Base-by-base conservation (phyloP, 768 basidiomycete genomes). In the Royoungia palumana region DNA sequence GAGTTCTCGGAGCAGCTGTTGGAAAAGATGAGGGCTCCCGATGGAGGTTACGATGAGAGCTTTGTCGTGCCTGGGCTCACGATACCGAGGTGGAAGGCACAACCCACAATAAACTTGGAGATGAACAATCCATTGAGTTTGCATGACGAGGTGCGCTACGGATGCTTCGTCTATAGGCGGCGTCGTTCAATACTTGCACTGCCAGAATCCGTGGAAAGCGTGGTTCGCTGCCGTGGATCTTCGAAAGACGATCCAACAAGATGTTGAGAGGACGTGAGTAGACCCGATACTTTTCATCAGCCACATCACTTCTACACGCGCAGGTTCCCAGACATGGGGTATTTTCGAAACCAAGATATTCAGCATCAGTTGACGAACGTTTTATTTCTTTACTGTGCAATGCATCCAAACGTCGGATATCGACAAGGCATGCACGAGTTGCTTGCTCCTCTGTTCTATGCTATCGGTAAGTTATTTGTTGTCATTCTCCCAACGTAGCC, bases 381-480 rank as follows among this genome's bases (percentile, higher is more conserved):
- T 17, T 75, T 99, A 10, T 96, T 94, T 66, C 70, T 98, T 21
- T 89, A 87, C 65, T 84, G 88, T 13, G 75, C 81, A 35, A 79
- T 82, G 62, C 82, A 94, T 63, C 82, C 89, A 2, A 76, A 85
- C 35, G 80, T 95, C 19, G 93, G 94, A 19, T 99, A 99, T 64
- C 81, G 96, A 25, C 96, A 99, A 75, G 95, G 96, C 45, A 98
- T 99, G 96, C 96, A 99, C 61, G 96, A 99, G 63, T 71, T 98
- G 9, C 78, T 97, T 19, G 96, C 94, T 4, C 87, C 91, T 0
- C 66, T 97, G 24, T 89, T 90, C 58, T 82, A 89, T 60, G 85
- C 85, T 41, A 44, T 64, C 43, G 68, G 68, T 68, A 57, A 52
- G 68, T 58, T 36, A 25, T 41, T 12, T 36, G 17, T 17, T 28